These are phyloP conservation scores for Tricholoma furcatifolium DNA, from an alignment of 768 basidiomycete genomes.

Conservation along the genomic window DNA sequence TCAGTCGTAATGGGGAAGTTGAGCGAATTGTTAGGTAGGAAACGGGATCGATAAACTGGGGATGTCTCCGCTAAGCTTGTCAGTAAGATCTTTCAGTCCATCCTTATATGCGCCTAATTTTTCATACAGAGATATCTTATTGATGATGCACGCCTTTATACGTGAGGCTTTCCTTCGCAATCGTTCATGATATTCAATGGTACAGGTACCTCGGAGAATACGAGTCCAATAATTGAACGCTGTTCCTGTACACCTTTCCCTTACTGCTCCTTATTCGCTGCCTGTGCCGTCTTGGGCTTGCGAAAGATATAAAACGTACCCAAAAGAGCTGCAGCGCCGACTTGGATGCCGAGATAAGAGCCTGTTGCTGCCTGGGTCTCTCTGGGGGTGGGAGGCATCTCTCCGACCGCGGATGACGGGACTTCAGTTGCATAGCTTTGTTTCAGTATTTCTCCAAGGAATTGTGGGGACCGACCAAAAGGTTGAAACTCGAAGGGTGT, in stretches of 20 bases:
- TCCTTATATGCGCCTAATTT: background rate
- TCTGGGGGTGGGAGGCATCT: constrained; percentile 4
- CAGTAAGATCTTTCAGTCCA: background rate
- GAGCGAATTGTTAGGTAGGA: constrained; percentile 50
- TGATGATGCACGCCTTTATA: too few relatives aligned
- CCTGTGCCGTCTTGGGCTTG: background rate
- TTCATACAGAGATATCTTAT: too few relatives aligned
- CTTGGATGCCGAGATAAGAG: background rate
- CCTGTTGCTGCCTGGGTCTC: background rate
- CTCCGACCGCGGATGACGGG: constrained; percentile 1
- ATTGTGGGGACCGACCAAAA: background rate
- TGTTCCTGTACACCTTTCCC: background rate
- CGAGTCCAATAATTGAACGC: too few relatives aligned
- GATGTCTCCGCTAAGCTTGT: background rate
- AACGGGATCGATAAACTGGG: constrained; percentile 15
- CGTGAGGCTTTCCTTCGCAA: too few relatives aligned
- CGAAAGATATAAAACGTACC: constrained; percentile 2
- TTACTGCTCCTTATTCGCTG: background rate
- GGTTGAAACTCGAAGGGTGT: too few relatives aligned
- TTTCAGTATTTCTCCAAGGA: background rate
- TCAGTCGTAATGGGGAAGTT: constrained; percentile 55
- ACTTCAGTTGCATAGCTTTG: background rate
- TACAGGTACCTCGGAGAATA: too few relatives aligned
- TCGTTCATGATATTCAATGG: too few relatives aligned
- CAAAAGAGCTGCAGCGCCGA: background rate